Evolutionary conservation across 345 rosid species (phyloP), one percentile per base, ranked within the genome.

Genomic region (Cardamine occulta): DNA sequence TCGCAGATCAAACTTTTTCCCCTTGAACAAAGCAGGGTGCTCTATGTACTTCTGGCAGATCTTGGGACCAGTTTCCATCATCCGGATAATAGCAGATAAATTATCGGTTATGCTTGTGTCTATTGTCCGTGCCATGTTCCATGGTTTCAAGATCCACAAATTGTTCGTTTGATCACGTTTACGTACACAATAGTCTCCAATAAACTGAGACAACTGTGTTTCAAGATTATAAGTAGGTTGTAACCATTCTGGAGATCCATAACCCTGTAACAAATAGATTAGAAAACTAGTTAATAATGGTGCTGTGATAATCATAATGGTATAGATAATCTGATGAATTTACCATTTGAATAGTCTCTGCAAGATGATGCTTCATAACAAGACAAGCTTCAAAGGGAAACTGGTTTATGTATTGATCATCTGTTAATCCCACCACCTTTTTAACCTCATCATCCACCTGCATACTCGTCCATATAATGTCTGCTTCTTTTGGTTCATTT

Each of bases 281-380:
- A 39, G 7, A 74, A 12, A 44, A 40, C 34, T 9, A 11, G 40
- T 51, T 18, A 49, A 15, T 35, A 23, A 54, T 15, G 54, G 23
- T 54, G 45, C 23, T 40, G 12, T 18, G 28, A 68, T 31, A 29
- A 51, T 31, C 28, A 3, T 31, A n/a, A n/a, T n/a, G n/a, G n/a
- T n/a, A 8, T 26, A 18, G 31, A 17, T 12, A 56, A 63, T 74
- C 58, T 66, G 19, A 55, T 54, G 7, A 55, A 48, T 68, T 58
- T 56, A 91, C 97, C 96, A 79, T 87, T 78, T 88, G 94, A 79
- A 91, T 74, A 58, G 97, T 94, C 78, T 88, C 95, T 2, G 97
- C 98, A 82, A 94, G 86, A 91, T 91, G 96, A 85, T 94, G 98
- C 82, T 94, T 94, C 98, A 94, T 94, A 74, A 91, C 98, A 73